Conservation (phyloP, 31 red algal species). For the Porphyra umbilicalis region DNA sequence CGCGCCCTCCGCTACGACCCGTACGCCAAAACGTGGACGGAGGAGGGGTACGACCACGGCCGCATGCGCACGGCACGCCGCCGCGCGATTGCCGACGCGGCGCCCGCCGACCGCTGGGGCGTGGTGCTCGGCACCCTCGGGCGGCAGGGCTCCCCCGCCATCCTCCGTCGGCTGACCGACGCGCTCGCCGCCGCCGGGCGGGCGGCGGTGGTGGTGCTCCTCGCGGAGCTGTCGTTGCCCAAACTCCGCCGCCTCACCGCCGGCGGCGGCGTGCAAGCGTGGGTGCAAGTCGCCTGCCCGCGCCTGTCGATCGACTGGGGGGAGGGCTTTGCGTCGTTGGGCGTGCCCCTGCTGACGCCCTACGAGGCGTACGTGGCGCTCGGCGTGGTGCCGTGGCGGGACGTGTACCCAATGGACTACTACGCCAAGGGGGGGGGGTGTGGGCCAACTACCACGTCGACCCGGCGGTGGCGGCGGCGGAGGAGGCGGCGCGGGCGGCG, state of each 20-base stretch:
- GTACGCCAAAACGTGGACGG: constrained; percentile 74
- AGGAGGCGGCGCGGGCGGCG: constrained; percentile 1
- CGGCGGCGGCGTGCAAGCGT: constrained; percentile 66
- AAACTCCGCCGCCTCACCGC: constrained; percentile 51
- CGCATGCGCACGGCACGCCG: constrained; percentile 59
- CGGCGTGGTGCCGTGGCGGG: constrained; percentile 61
- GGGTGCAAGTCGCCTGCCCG: constrained; percentile 99
- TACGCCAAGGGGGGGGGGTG: constrained; percentile 84
- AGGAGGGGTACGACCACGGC: constrained; percentile 72
- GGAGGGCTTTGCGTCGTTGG: constrained; percentile 24
- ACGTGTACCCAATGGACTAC: constrained; percentile 97
- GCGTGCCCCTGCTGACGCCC: constrained; percentile 56
- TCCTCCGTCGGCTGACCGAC: constrained; percentile 46
- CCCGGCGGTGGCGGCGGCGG: constrained; percentile 4
- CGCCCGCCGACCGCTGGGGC: constrained; percentile 46
- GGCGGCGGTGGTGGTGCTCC: constrained; percentile 56
- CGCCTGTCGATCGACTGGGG: constrained; percentile 98
- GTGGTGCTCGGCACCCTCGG: constrained; percentile 95
- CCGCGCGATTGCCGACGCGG: constrained; percentile 37
- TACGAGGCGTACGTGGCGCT: constrained; percentile 88
- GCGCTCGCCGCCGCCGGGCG: constrained; percentile 25
- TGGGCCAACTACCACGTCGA: constrained; percentile 92
- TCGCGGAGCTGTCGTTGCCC: constrained; percentile 74
- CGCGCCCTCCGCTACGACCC: constrained; percentile 89
- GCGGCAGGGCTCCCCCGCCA: constrained; percentile 80